A percentile compares a stretch with the other conserved stretches of the same genome.
Conservation (phyloP, 2,329 filamentous ascomycete species). For the Botrytis aclada region DNA sequence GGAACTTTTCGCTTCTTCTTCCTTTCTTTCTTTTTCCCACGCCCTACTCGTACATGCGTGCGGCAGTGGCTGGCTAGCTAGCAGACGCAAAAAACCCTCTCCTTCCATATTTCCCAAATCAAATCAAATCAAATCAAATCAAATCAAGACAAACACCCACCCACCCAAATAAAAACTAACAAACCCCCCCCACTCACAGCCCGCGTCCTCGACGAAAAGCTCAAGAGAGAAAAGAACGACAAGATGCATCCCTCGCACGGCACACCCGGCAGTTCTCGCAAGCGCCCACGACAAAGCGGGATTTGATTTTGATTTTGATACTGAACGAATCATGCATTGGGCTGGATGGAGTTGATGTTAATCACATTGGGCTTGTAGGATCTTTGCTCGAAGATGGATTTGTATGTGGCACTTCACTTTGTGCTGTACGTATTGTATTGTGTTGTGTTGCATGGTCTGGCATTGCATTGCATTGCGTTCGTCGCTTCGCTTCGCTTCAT, state of each 20-base stretch:
- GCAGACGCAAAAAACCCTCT: too few species aligned
- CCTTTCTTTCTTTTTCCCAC: neutral
- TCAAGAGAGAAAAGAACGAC: constrained; percentile 60
- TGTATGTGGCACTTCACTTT: neutral
- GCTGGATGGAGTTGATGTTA: neutral
- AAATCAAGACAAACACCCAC: too few species aligned
- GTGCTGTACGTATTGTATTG: neutral
- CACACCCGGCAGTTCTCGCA: constrained; percentile 48
- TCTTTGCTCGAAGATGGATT: neutral
- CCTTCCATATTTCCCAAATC: too few species aligned
- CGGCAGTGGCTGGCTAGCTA: too few species aligned
- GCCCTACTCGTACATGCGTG: too few species aligned
- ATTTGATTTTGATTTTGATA: too few species aligned
- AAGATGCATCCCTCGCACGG: constrained; percentile 48
- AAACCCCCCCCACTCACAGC: constrained; percentile 48
- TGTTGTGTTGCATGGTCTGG: too few species aligned
- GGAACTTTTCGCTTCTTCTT: neutral
- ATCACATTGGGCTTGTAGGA: too few species aligned
- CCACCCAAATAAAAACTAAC: constrained; percentile 26
- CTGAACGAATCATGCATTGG: neutral
- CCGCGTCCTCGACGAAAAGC: constrained; percentile 63
- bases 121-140: too few species aligned
- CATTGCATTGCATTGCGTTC: too few species aligned
- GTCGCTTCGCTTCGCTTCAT: too few species aligned
- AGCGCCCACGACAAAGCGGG: constrained; percentile 46